Percentiles rank a stretch among this genome's conserved stretches.
phyloP scores from a whole-genome alignment of 345 rosid genomes.

The Syzygium oleosum region DNA sequence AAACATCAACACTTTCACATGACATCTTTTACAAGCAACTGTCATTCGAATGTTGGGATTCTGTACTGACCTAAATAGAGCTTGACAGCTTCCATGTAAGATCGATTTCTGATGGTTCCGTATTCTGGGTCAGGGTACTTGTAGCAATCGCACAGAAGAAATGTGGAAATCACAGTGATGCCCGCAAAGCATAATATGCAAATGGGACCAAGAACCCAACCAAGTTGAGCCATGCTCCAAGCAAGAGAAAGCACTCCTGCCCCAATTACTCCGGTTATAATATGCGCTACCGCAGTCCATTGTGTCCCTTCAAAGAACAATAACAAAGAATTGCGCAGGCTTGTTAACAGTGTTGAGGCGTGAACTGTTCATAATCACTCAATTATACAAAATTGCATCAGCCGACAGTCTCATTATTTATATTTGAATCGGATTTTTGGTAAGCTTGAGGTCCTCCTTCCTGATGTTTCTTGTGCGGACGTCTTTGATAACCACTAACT shows the following conservation, averaged over 20 bases:
- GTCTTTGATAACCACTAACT: background rate
- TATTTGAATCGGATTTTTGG: background rate
- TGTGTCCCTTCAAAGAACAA: background rate
- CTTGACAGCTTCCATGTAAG: constrained; percentile 43
- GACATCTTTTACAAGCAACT: background rate
- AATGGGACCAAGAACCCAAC: constrained; percentile 71
- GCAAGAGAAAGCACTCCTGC: constrained; percentile 78
- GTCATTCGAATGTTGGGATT: too few species aligned
- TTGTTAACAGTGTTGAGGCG: background rate
- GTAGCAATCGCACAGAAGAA: constrained; percentile 47
- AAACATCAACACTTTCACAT: background rate
- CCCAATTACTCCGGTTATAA: constrained; percentile 76
- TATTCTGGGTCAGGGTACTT: constrained; percentile 40
- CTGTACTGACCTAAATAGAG: constrained; percentile 35
- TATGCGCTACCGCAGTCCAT: constrained; percentile 48
- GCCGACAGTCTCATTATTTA: background rate
- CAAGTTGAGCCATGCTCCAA: constrained; percentile 62
- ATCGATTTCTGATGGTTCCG: constrained; percentile 35
- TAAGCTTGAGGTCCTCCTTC: background rate
- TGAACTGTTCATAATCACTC: background rate
- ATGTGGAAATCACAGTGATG: constrained; percentile 32
- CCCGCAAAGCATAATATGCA: constrained; percentile 36
- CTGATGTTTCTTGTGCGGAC: background rate
- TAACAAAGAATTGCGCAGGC: background rate
- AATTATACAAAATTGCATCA: background rate